Percentiles rank a stretch among this genome's conserved stretches.
Conservation (phyloP, 768 basidiomycete species). For the Udeniomyces megalosporus region DNA sequence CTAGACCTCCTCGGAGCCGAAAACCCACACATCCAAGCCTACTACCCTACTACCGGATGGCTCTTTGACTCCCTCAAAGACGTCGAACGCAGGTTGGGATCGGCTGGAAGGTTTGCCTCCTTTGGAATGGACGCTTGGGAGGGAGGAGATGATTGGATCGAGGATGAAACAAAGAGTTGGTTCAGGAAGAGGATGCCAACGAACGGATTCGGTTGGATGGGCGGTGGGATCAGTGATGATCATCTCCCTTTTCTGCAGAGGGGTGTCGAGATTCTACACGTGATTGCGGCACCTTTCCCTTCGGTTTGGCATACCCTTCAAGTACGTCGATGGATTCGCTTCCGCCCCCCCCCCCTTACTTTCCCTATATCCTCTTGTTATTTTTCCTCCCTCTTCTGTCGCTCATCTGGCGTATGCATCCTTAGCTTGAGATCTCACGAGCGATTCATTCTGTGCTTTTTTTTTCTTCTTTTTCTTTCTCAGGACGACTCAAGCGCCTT, state of each 20-base stretch:
- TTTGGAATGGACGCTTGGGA: slow-evolving; percentile 28
- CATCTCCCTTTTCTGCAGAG: slow-evolving; percentile 71
- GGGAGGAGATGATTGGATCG: slow-evolving; percentile 32
- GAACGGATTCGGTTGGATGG: slow-evolving; percentile 30
- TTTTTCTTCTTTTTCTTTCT: not conserved
- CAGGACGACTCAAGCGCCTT: slow-evolving; percentile 61
- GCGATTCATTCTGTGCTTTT: not conserved
- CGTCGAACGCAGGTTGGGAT: slow-evolving; percentile 55
- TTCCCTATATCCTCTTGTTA: not conserved
- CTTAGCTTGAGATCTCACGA: not conserved
- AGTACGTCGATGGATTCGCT: slow-evolving; percentile 34
- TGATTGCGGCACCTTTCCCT: slow-evolving; percentile 82
- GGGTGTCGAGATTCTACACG: slow-evolving; percentile 76
- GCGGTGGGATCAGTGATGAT: slow-evolving; percentile 61
- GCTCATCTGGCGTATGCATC: no score
- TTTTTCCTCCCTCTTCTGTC: not conserved
- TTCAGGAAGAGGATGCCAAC: slow-evolving; percentile 22
- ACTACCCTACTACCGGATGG: slow-evolving; percentile 81
- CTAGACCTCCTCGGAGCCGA: slow-evolving; percentile 78
- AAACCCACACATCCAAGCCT: slow-evolving; percentile 59
- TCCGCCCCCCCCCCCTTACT: not conserved
- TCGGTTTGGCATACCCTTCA: slow-evolving; percentile 66
- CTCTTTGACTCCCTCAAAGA: slow-evolving; percentile 60
- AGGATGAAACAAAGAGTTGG: slow-evolving; percentile 44
- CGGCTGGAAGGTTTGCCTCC: slow-evolving; percentile 34